These are phyloP conservation scores for Sequoiadendron giganteum DNA, from an alignment of 75 land plant genomes.

Conservation along the genomic window DNA sequence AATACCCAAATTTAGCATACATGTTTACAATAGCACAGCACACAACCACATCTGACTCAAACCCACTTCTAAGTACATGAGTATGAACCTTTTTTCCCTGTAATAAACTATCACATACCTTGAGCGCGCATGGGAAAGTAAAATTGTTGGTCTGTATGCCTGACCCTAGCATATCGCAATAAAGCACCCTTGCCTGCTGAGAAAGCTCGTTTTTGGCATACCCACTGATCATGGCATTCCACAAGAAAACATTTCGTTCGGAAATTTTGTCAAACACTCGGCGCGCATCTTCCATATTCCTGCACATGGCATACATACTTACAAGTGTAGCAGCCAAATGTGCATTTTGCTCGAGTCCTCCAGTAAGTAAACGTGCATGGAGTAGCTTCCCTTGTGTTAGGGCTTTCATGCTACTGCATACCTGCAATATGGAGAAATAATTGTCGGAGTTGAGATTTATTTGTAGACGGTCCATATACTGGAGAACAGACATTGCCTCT, in stretches of 20 bases:
- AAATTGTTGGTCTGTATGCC: slow-evolving; percentile 12
- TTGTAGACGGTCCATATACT: not conserved
- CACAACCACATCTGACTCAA: slow-evolving; percentile 8
- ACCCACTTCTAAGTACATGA: slow-evolving; percentile 6
- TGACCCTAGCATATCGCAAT: slow-evolving; percentile 18
- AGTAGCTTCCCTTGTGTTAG: slow-evolving; percentile 32
- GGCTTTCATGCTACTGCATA: slow-evolving; percentile 31
- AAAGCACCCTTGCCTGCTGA: slow-evolving; percentile 29
- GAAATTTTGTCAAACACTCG: slow-evolving; percentile 28
- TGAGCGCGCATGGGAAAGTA: slow-evolving; percentile 14
- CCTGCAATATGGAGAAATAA: slow-evolving; percentile 24
- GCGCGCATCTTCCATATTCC: slow-evolving; percentile 41
- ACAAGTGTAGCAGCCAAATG: slow-evolving; percentile 43
- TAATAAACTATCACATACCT: slow-evolving; percentile 6
- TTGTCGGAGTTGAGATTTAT: not conserved
- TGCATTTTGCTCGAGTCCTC: slow-evolving; percentile 9
- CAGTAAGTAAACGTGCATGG: slow-evolving; percentile 23
- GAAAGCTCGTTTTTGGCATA: slow-evolving; percentile 29
- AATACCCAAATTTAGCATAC: slow-evolving; percentile 6
- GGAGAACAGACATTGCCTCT: not conserved
- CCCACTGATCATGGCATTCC: slow-evolving; percentile 58
- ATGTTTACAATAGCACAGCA: slow-evolving; percentile 10
- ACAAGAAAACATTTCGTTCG: slow-evolving; percentile 29
- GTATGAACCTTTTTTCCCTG: slow-evolving; percentile 9
- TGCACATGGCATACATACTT: slow-evolving; percentile 53